Evolutionary conservation across 1,284 basidiomycete genomes (phyloP).

Genomic region (Volvariella surrecta): DNA sequence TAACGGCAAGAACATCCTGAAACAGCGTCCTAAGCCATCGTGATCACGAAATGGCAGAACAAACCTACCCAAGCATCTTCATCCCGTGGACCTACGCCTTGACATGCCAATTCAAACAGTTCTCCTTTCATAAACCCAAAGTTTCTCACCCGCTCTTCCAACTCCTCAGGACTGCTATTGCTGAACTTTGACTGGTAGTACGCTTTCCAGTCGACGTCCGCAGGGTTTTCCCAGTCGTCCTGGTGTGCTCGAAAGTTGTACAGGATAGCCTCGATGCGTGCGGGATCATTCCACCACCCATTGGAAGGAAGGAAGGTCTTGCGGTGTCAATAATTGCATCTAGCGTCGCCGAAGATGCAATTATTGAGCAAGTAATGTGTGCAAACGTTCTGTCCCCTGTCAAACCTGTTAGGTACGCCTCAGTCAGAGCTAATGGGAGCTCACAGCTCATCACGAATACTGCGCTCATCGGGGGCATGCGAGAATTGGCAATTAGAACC

Average conservation of each 20-base stretch:
- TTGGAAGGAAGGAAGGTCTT: constrained; percentile 19
- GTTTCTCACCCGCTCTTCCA: constrained; percentile 2
- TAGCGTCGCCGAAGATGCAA: constrained; percentile 27
- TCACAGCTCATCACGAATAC: constrained; percentile 40
- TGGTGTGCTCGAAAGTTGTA: too few relatives aligned
- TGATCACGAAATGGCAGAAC: too few relatives aligned
- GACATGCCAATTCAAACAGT: constrained; percentile 24
- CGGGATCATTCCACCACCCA: constrained; percentile 22
- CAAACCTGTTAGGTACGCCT: background rate
- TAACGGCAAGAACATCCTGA: background rate
- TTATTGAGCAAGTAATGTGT: constrained; percentile 26
- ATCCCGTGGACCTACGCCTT: constrained; percentile 39
- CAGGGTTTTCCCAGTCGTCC: too few relatives aligned
- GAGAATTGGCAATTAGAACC: constrained; percentile 32
- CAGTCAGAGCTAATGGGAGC: constrained; percentile 13
- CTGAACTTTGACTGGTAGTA: too few relatives aligned
- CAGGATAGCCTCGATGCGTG: too few relatives aligned
- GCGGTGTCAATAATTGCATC: constrained; percentile 28
- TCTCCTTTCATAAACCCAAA: constrained; percentile 28
- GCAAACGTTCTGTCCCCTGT: constrained; percentile 31
- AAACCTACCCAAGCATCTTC: constrained; percentile 32
- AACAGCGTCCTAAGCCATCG: too few relatives aligned
- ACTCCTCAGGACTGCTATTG: too few relatives aligned
- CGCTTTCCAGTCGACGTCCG: too few relatives aligned
- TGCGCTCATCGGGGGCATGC: constrained; percentile 43